These are phyloP conservation scores for Coleophoma eucalyptorum DNA, from an alignment of 2,329 filamentous ascomycete species.

Conservation along the genomic window DNA sequence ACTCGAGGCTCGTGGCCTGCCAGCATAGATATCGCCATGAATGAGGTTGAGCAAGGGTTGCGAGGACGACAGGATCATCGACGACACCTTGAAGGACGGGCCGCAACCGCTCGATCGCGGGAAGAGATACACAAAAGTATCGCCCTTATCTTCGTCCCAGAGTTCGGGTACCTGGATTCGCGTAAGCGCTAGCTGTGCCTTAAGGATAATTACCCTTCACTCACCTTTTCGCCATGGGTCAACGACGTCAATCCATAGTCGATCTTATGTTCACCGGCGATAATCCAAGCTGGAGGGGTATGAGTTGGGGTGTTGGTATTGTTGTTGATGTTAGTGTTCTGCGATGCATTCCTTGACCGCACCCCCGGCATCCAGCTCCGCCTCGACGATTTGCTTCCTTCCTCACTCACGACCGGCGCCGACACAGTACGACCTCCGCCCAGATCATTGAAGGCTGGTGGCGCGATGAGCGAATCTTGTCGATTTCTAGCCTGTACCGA, in stretches of 20 bases:
- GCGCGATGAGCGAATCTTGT: neutral
- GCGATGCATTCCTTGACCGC: conserved; percentile 9
- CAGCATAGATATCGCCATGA: conserved; percentile 4
- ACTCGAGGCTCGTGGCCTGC: conserved; percentile 30
- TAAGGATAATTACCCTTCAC: conserved; percentile 1
- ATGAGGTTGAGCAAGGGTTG: conserved; percentile 14
- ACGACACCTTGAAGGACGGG: conserved; percentile 57
- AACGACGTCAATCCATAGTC: conserved; percentile 55
- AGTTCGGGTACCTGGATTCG: conserved; percentile 54
- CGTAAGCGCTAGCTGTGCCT: conserved; percentile 3
- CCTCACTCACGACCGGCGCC: neutral
- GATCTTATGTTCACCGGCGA: conserved; percentile 44
- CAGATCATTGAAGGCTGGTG: neutral
- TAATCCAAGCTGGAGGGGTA: conserved; percentile 43
- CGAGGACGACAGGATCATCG: conserved; percentile 50
- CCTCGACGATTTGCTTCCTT: conserved; percentile 5
- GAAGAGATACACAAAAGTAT: conserved; percentile 54
- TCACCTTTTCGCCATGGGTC: conserved; percentile 51
- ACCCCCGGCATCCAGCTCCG: conserved; percentile 14
- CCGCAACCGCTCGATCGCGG: conserved; percentile 44
- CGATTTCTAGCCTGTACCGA: neutral
- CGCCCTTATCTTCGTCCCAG: conserved; percentile 55
- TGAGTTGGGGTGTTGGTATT: neutral
- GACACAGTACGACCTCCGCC: conserved; percentile 1
- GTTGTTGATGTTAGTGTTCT: neutral